Percentiles rank a stretch among this genome's conserved stretches.
phyloP scores from a whole-genome alignment of 257 asterid species.

The Salvia hispanica region DNA sequence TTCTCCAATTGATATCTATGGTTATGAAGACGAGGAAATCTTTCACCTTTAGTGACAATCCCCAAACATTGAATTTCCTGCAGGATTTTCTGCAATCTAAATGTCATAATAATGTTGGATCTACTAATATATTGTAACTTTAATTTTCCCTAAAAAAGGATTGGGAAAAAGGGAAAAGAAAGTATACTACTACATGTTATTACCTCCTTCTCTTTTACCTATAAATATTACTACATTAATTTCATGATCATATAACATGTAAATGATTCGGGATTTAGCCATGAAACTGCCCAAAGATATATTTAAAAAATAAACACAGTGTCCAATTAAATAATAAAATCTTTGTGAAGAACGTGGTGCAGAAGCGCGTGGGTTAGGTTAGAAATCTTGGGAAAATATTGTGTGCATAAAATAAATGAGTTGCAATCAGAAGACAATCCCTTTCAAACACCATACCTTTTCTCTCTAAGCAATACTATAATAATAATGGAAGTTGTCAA shows the following conservation, averaged over 20 bases:
- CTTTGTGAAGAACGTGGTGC: slow-evolving; percentile 23
- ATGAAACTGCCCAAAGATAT: background rate
- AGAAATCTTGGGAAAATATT: slow-evolving; percentile 17
- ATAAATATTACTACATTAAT: too few relatives aligned
- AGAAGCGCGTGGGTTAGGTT: slow-evolving; percentile 50
- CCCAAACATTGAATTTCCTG: slow-evolving; percentile 26
- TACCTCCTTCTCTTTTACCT: too few relatives aligned
- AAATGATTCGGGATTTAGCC: background rate
- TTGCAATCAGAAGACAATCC: slow-evolving; percentile 52
- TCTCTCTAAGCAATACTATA: slow-evolving; percentile 34
- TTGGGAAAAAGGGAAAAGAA: background rate
- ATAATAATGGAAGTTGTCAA: slow-evolving; percentile 50
- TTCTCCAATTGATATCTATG: too few relatives aligned
- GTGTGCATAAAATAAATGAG: slow-evolving; percentile 28
- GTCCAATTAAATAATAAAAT: background rate
- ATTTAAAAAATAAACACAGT: background rate
- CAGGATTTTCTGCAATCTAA: slow-evolving; percentile 31
- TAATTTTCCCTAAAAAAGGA: background rate
- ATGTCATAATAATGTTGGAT: slow-evolving; percentile 28
- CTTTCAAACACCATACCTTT: slow-evolving; percentile 43
- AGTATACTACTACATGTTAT: too few relatives aligned
- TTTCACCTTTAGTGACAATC: slow-evolving; percentile 34
- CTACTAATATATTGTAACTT: slow-evolving; percentile 11
- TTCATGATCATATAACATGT: too few relatives aligned
- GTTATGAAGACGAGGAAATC: slow-evolving; percentile 32